Conservation (phyloP, 306 rosid species). For the Comarum palustre region DNA sequence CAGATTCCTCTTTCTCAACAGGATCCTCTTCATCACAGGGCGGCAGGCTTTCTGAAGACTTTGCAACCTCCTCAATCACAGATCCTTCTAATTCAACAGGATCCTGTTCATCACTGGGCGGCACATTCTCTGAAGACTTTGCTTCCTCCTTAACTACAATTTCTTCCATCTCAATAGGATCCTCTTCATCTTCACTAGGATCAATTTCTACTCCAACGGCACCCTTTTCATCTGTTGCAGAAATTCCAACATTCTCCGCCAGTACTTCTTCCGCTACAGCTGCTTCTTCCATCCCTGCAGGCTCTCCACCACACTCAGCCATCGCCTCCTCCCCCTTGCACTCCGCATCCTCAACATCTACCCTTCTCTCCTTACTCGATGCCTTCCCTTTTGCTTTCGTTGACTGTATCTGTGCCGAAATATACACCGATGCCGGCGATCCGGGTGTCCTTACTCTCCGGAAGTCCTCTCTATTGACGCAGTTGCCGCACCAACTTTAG, state of each 20-base stretch:
- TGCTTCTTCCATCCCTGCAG: constrained; percentile 27
- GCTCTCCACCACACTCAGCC: constrained; percentile 26
- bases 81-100: constrained; percentile 4
- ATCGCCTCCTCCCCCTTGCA: constrained; percentile 16
- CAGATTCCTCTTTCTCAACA: constrained; percentile 1
- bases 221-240: not conserved
- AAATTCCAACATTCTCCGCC: constrained; percentile 8
- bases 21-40: not conserved
- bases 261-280: constrained; percentile 16
- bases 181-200: not conserved
- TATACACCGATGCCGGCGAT: constrained; percentile 15
- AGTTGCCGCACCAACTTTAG: constrained; percentile 28
- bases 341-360: constrained; percentile 23
- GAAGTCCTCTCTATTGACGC: constrained; percentile 27
- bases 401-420: constrained; percentile 16
- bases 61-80: not conserved
- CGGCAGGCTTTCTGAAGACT: not conserved
- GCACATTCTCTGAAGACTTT: not conserved
- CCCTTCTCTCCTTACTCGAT: constrained; percentile 32
- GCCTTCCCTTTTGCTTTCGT: constrained; percentile 35
- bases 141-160: not conserved
- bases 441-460: constrained; percentile 26
- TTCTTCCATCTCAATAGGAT: constrained; percentile 10
- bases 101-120: not conserved
- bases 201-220: not conserved